Percentiles rank a stretch among this genome's conserved stretches.
Conservation (phyloP, 139 green algal species). For the Raphidocelis subcapitata region DNA sequence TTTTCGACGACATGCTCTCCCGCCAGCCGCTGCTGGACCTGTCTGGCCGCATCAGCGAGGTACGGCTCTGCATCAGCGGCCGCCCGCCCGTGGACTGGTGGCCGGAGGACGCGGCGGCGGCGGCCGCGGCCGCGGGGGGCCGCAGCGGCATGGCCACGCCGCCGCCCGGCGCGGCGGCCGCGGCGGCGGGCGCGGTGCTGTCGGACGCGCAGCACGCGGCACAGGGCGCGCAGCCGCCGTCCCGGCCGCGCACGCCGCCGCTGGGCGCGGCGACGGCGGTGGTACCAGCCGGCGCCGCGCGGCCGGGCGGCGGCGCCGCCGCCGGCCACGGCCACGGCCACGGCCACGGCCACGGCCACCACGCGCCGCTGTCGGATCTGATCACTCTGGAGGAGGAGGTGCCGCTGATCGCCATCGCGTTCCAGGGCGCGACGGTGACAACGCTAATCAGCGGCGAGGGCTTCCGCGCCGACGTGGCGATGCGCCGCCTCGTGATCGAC, state of each 20-base stretch:
- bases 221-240: neutral
- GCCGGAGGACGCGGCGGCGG: slow-evolving; percentile 27
- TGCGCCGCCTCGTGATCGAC: slow-evolving; percentile 55
- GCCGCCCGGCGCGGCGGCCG: neutral
- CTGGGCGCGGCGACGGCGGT: neutral
- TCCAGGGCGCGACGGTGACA: slow-evolving; percentile 26
- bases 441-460: slow-evolving; percentile 36
- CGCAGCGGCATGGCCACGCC: too few species aligned
- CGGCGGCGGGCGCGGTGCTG: too few species aligned
- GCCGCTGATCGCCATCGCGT: slow-evolving; percentile 50
- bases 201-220: neutral
- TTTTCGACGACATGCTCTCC: slow-evolving; percentile 37
- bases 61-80: slow-evolving; percentile 60
- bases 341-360: too few species aligned
- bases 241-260: neutral
- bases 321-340: too few species aligned
- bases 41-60: slow-evolving; percentile 51
- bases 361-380: too few species aligned
- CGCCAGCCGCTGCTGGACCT: slow-evolving; percentile 44
- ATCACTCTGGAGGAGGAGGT: slow-evolving; percentile 63
- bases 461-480: slow-evolving; percentile 30
- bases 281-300: too few species aligned
- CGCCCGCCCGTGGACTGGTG: slow-evolving; percentile 48
- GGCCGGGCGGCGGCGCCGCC: too few species aligned
- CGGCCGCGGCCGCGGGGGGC: too few species aligned